Evolutionary conservation across 371 early-diverging fungal genomes (phyloP).

Genomic region (Mortierella polycephala): DNA sequence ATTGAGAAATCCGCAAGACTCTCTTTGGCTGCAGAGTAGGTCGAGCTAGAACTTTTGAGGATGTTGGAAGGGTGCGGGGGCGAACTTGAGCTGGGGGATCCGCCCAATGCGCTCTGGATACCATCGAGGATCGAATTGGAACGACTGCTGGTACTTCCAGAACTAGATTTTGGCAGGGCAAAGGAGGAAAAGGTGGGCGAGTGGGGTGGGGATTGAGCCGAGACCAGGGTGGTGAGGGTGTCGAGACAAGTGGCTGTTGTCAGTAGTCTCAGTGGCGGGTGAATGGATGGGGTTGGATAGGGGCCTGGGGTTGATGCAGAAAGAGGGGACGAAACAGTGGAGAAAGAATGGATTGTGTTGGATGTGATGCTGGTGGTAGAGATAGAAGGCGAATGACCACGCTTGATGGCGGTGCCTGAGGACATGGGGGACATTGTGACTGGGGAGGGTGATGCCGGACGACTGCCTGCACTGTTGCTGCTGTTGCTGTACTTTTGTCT

Average conservation of each 20-base stretch:
- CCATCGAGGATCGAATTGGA: constrained; percentile 50
- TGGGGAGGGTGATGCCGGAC: constrained; percentile 6
- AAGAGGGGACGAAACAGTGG: neutral
- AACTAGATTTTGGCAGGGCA: constrained; percentile 22
- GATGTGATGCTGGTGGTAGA: constrained; percentile 3
- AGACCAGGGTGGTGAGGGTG: constrained; percentile 42
- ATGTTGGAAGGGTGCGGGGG: constrained; percentile 11
- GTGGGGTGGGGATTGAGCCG: constrained; percentile 51
- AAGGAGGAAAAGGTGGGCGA: constrained; percentile 45
- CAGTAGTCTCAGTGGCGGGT: constrained; percentile 46
- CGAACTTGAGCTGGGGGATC: constrained; percentile 11
- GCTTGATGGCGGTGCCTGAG: constrained; percentile 5
- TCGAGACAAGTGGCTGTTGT: constrained; percentile 49
- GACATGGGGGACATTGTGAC: constrained; percentile 4
- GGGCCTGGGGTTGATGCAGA: constrained; percentile 18
- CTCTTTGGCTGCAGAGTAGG: constrained; percentile 47
- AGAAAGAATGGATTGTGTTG: too few relatives aligned
- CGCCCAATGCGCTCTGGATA: constrained; percentile 44
- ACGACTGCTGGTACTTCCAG: constrained; percentile 22
- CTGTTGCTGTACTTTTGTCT: constrained; percentile 1
- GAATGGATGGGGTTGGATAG: constrained; percentile 32
- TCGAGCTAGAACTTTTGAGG: constrained; percentile 11
- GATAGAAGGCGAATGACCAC: constrained; percentile 26
- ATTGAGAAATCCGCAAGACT: constrained; percentile 49
- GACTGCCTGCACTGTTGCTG: constrained; percentile 11